Evolutionary conservation across 2,329 filamentous ascomycete genomes (phyloP).

Genomic region (Penicillium digitatum): DNA sequence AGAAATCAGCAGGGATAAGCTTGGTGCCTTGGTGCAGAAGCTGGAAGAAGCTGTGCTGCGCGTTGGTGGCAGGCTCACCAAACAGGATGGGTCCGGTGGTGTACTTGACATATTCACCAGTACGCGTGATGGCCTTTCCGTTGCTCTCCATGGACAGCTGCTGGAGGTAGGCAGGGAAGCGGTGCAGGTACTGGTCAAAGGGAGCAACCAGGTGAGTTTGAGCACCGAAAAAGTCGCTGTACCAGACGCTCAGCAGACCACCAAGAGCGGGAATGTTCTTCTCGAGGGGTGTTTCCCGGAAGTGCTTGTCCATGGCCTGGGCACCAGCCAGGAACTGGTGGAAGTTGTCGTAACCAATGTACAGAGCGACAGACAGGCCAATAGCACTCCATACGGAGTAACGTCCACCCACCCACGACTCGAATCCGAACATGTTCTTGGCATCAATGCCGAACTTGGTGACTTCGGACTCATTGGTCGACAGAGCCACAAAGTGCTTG

Average conservation of each 20-base stretch:
- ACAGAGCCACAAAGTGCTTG: slow-evolving; percentile 98
- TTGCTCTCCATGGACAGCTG: slow-evolving; percentile 99
- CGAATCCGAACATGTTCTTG: slow-evolving; percentile 99
- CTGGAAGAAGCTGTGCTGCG: slow-evolving; percentile 99
- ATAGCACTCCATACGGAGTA: slow-evolving; percentile 99
- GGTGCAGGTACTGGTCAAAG: slow-evolving; percentile 98
- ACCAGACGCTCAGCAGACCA: slow-evolving; percentile 94
- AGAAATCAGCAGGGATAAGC: slow-evolving; percentile 97
- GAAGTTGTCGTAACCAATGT: slow-evolving; percentile 98
- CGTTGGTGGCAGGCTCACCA: slow-evolving; percentile 97
- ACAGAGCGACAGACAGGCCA: slow-evolving; percentile 86
- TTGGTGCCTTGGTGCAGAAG: slow-evolving; percentile 98
- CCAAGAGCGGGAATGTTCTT: slow-evolving; percentile 93
- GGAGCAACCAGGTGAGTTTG: slow-evolving; percentile 97
- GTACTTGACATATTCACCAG: slow-evolving; percentile 86
- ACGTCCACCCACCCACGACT: slow-evolving; percentile 95
- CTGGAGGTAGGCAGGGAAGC: slow-evolving; percentile 98
- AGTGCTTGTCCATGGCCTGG: slow-evolving; percentile 98
- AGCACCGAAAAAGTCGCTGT: slow-evolving; percentile 97
- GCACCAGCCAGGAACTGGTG: slow-evolving; percentile 90
- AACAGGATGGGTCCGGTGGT: slow-evolving; percentile 95
- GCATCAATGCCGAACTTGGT: slow-evolving; percentile 98
- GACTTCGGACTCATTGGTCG: slow-evolving; percentile 91
- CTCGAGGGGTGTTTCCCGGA: slow-evolving; percentile 82
- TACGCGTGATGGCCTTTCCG: slow-evolving; percentile 92